phyloP scores from a whole-genome alignment of 2,329 filamentous ascomycete genomes.

The Hyphodiscus sp. region DNA sequence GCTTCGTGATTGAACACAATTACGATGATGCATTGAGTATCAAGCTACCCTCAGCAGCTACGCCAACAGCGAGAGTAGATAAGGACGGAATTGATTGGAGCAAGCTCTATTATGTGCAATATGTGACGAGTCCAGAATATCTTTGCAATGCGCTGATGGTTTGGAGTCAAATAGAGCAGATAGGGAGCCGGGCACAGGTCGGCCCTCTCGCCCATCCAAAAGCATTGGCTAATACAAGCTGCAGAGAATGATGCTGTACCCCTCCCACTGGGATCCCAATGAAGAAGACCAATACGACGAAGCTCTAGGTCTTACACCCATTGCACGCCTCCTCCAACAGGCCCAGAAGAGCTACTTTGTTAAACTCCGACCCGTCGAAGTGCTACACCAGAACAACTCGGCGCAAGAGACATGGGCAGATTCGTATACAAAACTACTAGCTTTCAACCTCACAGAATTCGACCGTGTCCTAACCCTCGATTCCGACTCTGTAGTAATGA shows the following conservation, averaged over 20 bases:
- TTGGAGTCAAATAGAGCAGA: slow-evolving; percentile 25
- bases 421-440: slow-evolving; percentile 24
- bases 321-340: slow-evolving; percentile 20
- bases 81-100: slow-evolving; percentile 20
- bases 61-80: slow-evolving; percentile 11
- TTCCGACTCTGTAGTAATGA: slow-evolving; percentile 17
- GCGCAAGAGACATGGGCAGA: slow-evolving; percentile 19
- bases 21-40: slow-evolving; percentile 13
- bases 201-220: neutral
- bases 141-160: slow-evolving; percentile 26
- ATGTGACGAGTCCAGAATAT: slow-evolving; percentile 23
- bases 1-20: slow-evolving; percentile 21
- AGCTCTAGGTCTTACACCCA: slow-evolving; percentile 15
- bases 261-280: slow-evolving; percentile 21
- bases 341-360: slow-evolving; percentile 21
- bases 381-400: slow-evolving; percentile 14
- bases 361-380: slow-evolving; percentile 20
- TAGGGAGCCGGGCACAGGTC: slow-evolving; percentile 24
- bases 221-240: neutral
- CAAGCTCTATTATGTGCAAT: slow-evolving; percentile 24
- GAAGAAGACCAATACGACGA: slow-evolving; percentile 16
- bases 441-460: slow-evolving; percentile 26
- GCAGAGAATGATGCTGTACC: slow-evolving; percentile 22
- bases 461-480: slow-evolving; percentile 22
- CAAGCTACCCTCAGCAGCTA: slow-evolving; percentile 8